Percentiles rank a stretch among this genome's conserved stretches.
Evolutionary conservation across 768 basidiomycete species (phyloP).

Genomic region (Pilatotrama ljubarskyi): DNA sequence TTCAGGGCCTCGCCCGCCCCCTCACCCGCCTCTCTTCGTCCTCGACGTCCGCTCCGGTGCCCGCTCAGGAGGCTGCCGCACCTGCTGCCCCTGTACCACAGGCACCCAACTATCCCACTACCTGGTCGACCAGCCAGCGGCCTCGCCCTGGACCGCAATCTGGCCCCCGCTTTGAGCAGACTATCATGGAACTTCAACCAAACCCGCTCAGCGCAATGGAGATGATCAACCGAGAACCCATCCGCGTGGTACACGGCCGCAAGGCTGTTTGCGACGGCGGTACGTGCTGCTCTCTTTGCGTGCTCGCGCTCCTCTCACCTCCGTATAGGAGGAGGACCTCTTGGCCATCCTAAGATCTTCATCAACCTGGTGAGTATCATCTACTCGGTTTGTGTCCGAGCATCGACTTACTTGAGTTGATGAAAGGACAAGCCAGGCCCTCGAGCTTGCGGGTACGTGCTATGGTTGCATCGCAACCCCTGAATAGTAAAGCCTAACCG

Average conservation of each 20-base stretch:
- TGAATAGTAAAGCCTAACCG: constrained; percentile 4
- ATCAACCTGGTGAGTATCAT: constrained; percentile 80
- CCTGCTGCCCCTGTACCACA: constrained; percentile 51
- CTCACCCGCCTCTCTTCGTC: constrained; percentile 32
- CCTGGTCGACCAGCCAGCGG: constrained; percentile 86
- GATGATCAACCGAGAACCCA: constrained; percentile 82
- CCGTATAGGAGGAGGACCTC: constrained; percentile 80
- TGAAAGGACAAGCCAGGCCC: constrained; percentile 86
- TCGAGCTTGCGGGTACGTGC: constrained; percentile 85
- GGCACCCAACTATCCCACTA: constrained; percentile 77
- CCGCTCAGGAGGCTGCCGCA: constrained; percentile 24
- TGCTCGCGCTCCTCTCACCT: background rate
- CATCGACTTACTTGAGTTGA: background rate
- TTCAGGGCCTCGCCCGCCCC: constrained; percentile 29
- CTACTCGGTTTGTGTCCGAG: background rate
- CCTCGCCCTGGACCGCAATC: constrained; percentile 59
- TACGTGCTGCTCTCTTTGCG: constrained; percentile 41
- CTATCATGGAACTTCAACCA: constrained; percentile 83
- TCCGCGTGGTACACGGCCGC: constrained; percentile 76
- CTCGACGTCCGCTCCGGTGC: constrained; percentile 22
- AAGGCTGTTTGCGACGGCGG: constrained; percentile 96
- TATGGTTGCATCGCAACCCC: constrained; percentile 13
- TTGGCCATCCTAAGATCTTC: constrained; percentile 96
- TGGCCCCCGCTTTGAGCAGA: constrained; percentile 92
- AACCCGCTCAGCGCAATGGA: constrained; percentile 90